A percentile compares a stretch with the other conserved stretches of the same genome.
phyloP scores from a whole-genome alignment of 495 filamentous ascomycete genomes.

The Astrothelium macrocarpum region DNA sequence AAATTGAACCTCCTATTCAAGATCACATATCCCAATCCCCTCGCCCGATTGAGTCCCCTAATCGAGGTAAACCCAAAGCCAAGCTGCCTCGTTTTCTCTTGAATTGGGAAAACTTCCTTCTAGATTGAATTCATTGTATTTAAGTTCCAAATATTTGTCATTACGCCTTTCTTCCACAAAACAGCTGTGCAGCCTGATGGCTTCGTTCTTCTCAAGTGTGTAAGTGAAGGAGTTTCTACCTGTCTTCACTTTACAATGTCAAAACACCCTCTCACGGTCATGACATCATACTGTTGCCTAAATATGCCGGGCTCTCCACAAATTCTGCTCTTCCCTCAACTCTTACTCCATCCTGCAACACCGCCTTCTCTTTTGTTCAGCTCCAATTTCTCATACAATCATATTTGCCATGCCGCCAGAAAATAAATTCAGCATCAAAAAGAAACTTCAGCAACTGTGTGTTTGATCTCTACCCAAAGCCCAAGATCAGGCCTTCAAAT shows the following conservation, averaged over 20 bases:
- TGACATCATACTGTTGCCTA: constrained; percentile 4
- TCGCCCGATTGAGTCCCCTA: background rate
- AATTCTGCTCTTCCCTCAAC: background rate
- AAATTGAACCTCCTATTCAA: background rate
- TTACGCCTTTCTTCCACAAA: background rate
- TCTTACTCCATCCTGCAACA: background rate
- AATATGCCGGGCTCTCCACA: background rate
- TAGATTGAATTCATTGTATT: too few relatives aligned
- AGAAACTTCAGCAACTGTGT: background rate
- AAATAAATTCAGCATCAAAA: background rate
- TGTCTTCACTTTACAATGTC: background rate
- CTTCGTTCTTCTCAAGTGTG: constrained; percentile 29
- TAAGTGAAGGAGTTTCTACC: constrained; percentile 15
- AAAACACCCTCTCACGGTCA: constrained; percentile 7
- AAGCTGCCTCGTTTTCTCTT: too few relatives aligned
- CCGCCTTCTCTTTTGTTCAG: background rate
- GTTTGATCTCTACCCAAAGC: background rate
- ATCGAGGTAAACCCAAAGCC: background rate
- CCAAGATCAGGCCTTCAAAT: background rate
- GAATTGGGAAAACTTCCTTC: too few relatives aligned
- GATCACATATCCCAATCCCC: background rate
- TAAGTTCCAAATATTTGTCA: background rate
- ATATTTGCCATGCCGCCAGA: background rate
- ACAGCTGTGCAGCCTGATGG: constrained; percentile 12
- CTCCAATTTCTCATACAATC: background rate